phyloP scores from a whole-genome alignment of 2,329 filamentous ascomycete species.

The Westerdykella aurantiaca region DNA sequence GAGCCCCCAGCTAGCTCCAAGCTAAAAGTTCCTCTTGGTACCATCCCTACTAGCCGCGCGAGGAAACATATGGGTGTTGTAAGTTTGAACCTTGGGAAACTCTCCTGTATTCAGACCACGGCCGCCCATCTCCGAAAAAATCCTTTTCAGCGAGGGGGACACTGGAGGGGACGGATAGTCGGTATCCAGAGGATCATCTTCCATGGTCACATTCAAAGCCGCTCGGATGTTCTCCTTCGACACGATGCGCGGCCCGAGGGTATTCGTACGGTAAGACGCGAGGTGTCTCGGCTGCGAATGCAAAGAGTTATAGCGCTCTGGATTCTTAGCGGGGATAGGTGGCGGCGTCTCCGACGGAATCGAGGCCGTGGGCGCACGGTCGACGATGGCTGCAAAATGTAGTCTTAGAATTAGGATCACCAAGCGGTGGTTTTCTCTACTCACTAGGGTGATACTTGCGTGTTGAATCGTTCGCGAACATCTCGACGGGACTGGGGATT shows the following conservation, averaged over 20 bases:
- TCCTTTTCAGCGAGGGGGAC: not conserved
- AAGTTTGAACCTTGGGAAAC: conserved; percentile 13
- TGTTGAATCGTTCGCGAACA: not conserved
- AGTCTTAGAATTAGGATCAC: not conserved
- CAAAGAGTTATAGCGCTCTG: conserved; percentile 6
- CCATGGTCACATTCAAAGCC: conserved; percentile 11
- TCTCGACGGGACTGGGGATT: conserved; percentile 1
- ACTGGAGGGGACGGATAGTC: conserved; percentile 2
- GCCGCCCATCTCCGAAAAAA: conserved; percentile 1
- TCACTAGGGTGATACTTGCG: conserved; percentile 2
- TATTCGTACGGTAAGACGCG: not conserved
- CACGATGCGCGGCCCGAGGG: conserved; percentile 16
- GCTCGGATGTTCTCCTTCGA: conserved; percentile 32
- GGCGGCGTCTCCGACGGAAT: conserved; percentile 3
- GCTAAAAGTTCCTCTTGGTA: too few species aligned
- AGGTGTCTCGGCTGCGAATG: not conserved
- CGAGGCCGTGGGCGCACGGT: not conserved
- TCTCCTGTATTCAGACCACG: conserved; percentile 5
- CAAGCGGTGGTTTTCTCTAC: not conserved
- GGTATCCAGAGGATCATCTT: conserved; percentile 17
- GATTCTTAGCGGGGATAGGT: conserved; percentile 18
- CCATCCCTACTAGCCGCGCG: conserved; percentile 1
- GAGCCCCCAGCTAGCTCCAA: too few species aligned
- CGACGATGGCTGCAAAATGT: not conserved
- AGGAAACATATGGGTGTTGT: conserved; percentile 28